A percentile compares a stretch with the other conserved stretches of the same genome.
These are phyloP conservation scores for Diaporthe sp. DNA, from an alignment of 2,329 filamentous ascomycete species.

Conservation along the genomic window DNA sequence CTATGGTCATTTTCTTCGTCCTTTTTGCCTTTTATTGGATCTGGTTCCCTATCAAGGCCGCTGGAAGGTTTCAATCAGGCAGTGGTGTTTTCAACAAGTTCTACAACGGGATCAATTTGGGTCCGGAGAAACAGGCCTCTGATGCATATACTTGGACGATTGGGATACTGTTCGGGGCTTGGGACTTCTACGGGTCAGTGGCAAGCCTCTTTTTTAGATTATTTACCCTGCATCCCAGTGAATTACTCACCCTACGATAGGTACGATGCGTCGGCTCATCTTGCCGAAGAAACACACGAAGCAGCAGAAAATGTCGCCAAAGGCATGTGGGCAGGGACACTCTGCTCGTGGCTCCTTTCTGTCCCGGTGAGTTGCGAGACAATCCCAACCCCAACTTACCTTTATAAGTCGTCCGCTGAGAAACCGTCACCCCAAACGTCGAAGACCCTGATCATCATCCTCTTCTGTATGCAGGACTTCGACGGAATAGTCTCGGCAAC, in stretches of 20 bases:
- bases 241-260: not conserved
- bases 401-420: too few species aligned
- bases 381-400: not conserved
- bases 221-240: not conserved
- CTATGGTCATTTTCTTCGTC: slow-evolving; percentile 48
- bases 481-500: slow-evolving; percentile 47
- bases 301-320: slow-evolving; percentile 49
- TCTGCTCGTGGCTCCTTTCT: slow-evolving; percentile 49
- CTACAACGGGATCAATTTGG: slow-evolving; percentile 52
- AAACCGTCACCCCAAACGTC: not conserved
- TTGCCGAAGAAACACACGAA: slow-evolving; percentile 50
- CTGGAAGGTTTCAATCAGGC: slow-evolving; percentile 46
- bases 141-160: slow-evolving; percentile 51
- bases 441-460: slow-evolving; percentile 48
- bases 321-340: slow-evolving; percentile 51
- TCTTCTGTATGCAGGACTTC: slow-evolving; percentile 54
- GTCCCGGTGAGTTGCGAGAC: slow-evolving; percentile 40
- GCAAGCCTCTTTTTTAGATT: not conserved
- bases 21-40: slow-evolving; percentile 50
- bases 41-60: slow-evolving; percentile 50
- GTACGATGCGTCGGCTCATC: slow-evolving; percentile 48
- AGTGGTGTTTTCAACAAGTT: slow-evolving; percentile 47
- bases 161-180: slow-evolving; percentile 48
- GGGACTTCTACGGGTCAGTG: slow-evolving; percentile 47
- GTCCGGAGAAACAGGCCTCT: slow-evolving; percentile 45